Conservation (phyloP, 1,139 yeast species). For the Suhomyces panamericanus region DNA sequence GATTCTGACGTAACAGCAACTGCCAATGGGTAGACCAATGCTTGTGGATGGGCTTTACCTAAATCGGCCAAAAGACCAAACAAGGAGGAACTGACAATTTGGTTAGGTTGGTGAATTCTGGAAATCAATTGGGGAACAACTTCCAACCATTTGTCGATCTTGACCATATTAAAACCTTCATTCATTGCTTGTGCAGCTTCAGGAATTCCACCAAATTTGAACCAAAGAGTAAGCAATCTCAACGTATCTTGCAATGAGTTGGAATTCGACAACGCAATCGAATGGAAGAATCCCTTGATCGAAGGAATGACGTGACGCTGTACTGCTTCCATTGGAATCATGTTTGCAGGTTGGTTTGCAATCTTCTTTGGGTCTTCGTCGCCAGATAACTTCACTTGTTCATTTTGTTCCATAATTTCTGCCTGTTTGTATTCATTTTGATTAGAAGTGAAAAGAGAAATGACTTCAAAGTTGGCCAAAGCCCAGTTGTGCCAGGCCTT, state of each 20-base stretch:
- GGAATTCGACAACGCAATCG: slow-evolving; percentile 83
- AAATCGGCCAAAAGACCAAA: slow-evolving; percentile 80
- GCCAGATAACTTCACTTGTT: slow-evolving; percentile 21
- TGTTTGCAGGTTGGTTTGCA: slow-evolving; percentile 25
- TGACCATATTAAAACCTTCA: slow-evolving; percentile 88
- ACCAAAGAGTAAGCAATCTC: slow-evolving; percentile 89
- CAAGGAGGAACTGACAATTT: slow-evolving; percentile 75
- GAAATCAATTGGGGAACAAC: slow-evolving; percentile 95
- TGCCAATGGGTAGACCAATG: slow-evolving; percentile 89
- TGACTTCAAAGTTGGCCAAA: slow-evolving; percentile 91
- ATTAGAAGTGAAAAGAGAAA: slow-evolving; percentile 59
- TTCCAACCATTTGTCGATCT: slow-evolving; percentile 91
- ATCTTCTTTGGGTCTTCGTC: slow-evolving; percentile 17
- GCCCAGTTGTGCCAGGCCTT: slow-evolving; percentile 99
- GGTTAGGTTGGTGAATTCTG: slow-evolving; percentile 93
- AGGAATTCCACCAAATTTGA: slow-evolving; percentile 88
- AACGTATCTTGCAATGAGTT: slow-evolving; percentile 91
- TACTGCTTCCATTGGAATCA: slow-evolving; percentile 57
- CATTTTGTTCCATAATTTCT: slow-evolving; percentile 29
- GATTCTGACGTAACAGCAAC: slow-evolving; percentile 96
- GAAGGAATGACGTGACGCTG: slow-evolving; percentile 93
- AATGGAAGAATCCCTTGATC: slow-evolving; percentile 91
- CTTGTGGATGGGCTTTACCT: slow-evolving; percentile 97
- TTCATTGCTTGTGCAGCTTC: slow-evolving; percentile 91
- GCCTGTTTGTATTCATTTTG: slow-evolving; percentile 26